Evolutionary conservation across 75 land plant species (phyloP), one percentile per base, ranked within the genome.

Genomic region (Pinus taeda): DNA sequence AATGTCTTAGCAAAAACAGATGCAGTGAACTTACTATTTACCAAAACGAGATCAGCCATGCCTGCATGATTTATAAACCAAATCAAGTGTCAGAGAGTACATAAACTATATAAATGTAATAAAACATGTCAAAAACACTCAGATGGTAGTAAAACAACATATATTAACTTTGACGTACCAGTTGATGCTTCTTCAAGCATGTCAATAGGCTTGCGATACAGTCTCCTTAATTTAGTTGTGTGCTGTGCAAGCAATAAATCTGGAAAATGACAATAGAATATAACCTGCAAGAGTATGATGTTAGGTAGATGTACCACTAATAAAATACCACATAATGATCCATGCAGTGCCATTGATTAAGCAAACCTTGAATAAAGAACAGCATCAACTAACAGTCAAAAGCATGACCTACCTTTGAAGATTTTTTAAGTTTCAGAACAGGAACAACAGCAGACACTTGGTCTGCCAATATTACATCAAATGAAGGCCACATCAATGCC

Each of bases 191-290:
- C 99, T 83, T 97, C 99, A 55, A 97, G 49, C 78, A 84, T 88
- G 73, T 97, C 98, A 78, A 97, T 88, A 20, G 99, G 98, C 67
- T 69, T 86, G 62, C 99, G 83, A 75, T 97, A 97, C 4, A 95
- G 49, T 74, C 83, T 95, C 79, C 93, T 93, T 14, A 93, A 79
- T 15, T 63, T 14, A 57, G 89, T 95, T 9, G 92, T 85, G 64
- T 87, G 99, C 76, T 88, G 86, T 45, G 99, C 99, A 30, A 97
- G 89, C 63, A 97, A 81, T 62, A 93, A 61, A 84, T 97, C 99
- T 26, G 99, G 99, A 88, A 95, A 97, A 82, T 97, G 99, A 79
- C 99, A 97, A 84, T 95, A 97, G 70, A 95, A 97, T 36, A 97
- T 83, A 65, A 97, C 83, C 99, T 42, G 85, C 61, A 82, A 12